Conservation (phyloP, 305 asterid species). For the Solanum hybrid region DNA sequence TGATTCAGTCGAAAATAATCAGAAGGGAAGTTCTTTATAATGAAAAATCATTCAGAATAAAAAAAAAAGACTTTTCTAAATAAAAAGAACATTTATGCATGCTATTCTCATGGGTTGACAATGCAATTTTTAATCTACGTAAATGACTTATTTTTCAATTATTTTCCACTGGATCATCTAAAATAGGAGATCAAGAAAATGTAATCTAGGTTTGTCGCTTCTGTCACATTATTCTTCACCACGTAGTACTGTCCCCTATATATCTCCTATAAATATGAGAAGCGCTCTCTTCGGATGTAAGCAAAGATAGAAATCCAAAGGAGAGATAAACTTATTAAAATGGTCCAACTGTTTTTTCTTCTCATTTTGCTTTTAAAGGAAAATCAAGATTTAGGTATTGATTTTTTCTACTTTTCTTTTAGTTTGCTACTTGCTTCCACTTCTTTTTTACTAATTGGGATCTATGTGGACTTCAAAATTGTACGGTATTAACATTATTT, state of each 20-base stretch:
- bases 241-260: neutral
- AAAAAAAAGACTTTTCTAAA: too few relatives aligned
- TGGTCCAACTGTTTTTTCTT: neutral
- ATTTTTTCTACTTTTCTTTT: too few relatives aligned
- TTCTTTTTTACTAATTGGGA: too few relatives aligned
- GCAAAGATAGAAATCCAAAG: too few relatives aligned
- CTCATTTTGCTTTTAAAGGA: neutral
- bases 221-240: neutral
- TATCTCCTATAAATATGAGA: neutral
- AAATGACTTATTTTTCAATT: neutral
- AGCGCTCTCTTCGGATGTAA: neutral
- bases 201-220: too few relatives aligned
- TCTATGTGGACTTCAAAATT: too few relatives aligned
- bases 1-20: neutral
- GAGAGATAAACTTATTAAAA: neutral
- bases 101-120: neutral
- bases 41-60: neutral
- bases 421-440: too few relatives aligned
- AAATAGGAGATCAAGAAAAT: neutral
- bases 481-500: too few relatives aligned
- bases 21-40: neutral
- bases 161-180: too few relatives aligned
- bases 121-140: neutral
- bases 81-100: too few relatives aligned
- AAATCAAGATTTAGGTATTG: too few relatives aligned